Conservation (phyloP, 768 basidiomycete genomes). For the Pholiota microspora region DNA sequence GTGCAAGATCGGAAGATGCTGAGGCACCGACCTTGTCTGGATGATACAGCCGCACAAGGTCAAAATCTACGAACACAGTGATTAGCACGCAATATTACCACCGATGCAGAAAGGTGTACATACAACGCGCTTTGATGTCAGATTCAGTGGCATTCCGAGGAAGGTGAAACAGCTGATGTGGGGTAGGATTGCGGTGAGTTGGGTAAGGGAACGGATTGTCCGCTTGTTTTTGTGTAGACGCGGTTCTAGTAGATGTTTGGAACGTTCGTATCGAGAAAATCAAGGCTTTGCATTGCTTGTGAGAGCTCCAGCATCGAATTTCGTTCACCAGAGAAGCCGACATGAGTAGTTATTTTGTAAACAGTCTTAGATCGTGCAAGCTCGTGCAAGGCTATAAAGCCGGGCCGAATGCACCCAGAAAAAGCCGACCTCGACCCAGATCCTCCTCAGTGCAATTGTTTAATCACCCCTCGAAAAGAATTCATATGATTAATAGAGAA, state of each 20-base stretch:
- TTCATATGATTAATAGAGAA: no score
- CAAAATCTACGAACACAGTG: slow-evolving; percentile 53
- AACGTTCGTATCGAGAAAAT: neutral
- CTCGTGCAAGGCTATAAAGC: no score
- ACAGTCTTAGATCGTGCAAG: no score
- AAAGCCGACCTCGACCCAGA: no score
- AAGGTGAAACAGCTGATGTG: slow-evolving; percentile 65
- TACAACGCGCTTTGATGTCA: slow-evolving; percentile 61
- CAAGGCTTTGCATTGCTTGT: neutral
- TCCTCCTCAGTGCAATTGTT: neutral
- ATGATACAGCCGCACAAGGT: slow-evolving; percentile 78
- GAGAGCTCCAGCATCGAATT: neutral
- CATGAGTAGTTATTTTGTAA: neutral
- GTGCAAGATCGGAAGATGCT: slow-evolving; percentile 46
- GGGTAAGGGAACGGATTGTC: slow-evolving; percentile 48
- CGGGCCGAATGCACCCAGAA: no score
- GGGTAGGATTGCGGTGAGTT: slow-evolving; percentile 46
- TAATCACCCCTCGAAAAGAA: neutral
- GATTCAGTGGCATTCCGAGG: slow-evolving; percentile 46
- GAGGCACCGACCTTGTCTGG: slow-evolving; percentile 56
- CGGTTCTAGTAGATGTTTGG: neutral
- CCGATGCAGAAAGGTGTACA: slow-evolving; percentile 18
- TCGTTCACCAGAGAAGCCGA: neutral
- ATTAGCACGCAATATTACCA: neutral
- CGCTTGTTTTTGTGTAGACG: neutral